Base-by-base conservation (phyloP, 2,329 filamentous ascomycete species). In the Stachybotrys elegans region DNA sequence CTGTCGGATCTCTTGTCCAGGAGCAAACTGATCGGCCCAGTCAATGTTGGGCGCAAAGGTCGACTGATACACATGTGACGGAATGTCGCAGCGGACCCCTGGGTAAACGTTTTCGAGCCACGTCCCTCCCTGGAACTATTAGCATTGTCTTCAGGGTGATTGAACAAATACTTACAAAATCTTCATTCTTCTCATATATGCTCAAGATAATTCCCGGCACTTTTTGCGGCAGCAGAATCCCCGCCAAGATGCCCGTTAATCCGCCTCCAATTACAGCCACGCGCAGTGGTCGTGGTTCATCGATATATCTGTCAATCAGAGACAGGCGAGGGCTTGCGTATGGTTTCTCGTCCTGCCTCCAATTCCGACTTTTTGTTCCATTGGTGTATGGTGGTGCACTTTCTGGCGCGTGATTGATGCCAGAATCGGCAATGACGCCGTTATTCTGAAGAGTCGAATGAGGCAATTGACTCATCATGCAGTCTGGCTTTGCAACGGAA, bases 1-100 rank as follows among this genome's bases (percentile, higher is more conserved):
- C 14, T 78, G 71, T 6, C 72, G 66, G 46, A 89, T 88, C 58
- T 89, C 85, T 4, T 66, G 58, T 0, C 84, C 84, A 29, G 78
- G 76, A 0, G 84, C 77, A 54, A 86, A 88, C 47, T 81, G 72
- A 52, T 86, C 80, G 0, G 73, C 74, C 85, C 85, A 89, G 50
- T 85, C 71, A 0, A 73, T 76, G 44, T 88, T 88, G 1, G 83
- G 81, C 6, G 72, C 70, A 57, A 86, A 88, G 0, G 79, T 81
- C 7, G 76, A 77, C 55, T 87, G 83, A 53, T 88, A 88, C 17
- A 83, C 81, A 57, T 86, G 81, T 1, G 82, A 76, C 0, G 84
- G 81, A 13, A 88, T 78, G 22, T 87, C 83, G 51, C 84, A 88
- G 34, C 80, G 68, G 1, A 84, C 79, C 2, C 81, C 83, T 0